Percentiles rank a stretch among this genome's conserved stretches.
Conservation (phyloP, 2,329 filamentous ascomycete genomes). For the Laburnicola sp. region DNA sequence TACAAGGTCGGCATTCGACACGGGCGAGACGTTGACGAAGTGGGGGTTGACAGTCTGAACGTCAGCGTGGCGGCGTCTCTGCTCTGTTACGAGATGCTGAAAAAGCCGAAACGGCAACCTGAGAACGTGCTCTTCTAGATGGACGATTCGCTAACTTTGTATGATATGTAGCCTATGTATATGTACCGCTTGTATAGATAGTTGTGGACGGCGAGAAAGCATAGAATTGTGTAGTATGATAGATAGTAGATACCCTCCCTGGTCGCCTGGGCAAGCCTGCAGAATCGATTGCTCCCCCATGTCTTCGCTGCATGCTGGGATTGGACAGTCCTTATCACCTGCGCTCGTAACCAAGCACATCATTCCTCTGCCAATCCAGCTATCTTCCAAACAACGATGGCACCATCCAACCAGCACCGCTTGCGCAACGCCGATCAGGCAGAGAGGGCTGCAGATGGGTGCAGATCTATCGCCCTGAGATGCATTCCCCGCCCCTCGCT, state of each 20-base stretch:
- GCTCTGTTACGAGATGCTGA: constrained; percentile 70
- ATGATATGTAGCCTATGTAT: constrained; percentile 12
- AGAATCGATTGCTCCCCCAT: background rate
- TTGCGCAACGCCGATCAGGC: background rate
- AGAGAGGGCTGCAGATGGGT: background rate
- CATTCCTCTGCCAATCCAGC: constrained; percentile 4
- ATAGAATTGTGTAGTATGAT: background rate
- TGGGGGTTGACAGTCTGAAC: constrained; percentile 84
- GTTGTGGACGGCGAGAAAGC: background rate
- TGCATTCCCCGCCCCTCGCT: constrained; percentile 4
- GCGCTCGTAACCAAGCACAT: constrained; percentile 15
- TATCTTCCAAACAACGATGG: too few relatives aligned
- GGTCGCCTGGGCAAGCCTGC: background rate
- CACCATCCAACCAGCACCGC: background rate
- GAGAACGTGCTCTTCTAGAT: constrained; percentile 33
- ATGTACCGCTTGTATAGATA: constrained; percentile 8
- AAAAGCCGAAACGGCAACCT: constrained; percentile 32
- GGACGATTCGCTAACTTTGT: constrained; percentile 9
- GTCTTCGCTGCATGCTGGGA: background rate
- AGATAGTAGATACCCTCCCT: constrained; percentile 7
- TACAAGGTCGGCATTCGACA: constrained; percentile 64
- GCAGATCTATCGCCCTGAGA: too few relatives aligned
- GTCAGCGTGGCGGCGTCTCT: constrained; percentile 86
- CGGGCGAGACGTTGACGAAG: constrained; percentile 50
- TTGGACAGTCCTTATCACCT: constrained; percentile 9